Conservation (phyloP, 1,139 yeast genomes). For the Meyerozyma athensensis region DNA sequence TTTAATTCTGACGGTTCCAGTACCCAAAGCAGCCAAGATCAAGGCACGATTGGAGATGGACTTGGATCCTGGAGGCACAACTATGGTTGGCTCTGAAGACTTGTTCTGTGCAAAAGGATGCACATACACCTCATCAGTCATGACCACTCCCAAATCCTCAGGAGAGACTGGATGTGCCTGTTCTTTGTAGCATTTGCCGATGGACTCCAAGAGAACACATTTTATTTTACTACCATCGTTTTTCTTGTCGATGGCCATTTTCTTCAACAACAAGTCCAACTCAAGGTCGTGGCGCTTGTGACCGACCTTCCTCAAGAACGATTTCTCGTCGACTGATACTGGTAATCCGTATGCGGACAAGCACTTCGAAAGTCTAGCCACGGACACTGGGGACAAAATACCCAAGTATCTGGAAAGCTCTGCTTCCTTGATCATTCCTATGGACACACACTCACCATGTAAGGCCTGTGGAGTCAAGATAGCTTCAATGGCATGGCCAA, state of each 20-base stretch:
- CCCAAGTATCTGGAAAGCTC: conserved; percentile 90
- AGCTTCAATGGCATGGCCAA: conserved; percentile 98
- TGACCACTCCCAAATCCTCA: conserved; percentile 71
- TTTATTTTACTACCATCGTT: conserved; percentile 90
- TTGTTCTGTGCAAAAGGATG: conserved; percentile 40
- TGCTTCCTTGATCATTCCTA: conserved; percentile 94
- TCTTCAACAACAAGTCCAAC: conserved; percentile 63
- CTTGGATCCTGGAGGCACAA: conserved; percentile 94
- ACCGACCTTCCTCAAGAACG: conserved; percentile 62
- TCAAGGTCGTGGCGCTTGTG: conserved; percentile 59
- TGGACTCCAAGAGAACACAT: conserved; percentile 74
- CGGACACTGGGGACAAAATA: conserved; percentile 85
- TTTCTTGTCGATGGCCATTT: conserved; percentile 95
- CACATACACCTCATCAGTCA: conserved; percentile 80
- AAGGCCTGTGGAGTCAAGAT: conserved; percentile 91
- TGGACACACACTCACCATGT: conserved; percentile 96
- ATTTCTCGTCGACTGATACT: conserved; percentile 65
- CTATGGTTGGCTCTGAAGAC: conserved; percentile 42
- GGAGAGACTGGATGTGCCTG: conserved; percentile 83
- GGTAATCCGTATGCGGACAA: conserved; percentile 85
- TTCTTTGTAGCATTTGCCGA: conserved; percentile 85
- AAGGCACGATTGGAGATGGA: conserved; percentile 95
- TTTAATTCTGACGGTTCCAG: conserved; percentile 76
- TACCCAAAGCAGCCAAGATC: conserved; percentile 85
- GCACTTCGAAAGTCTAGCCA: conserved; percentile 82